phyloP scores from a whole-genome alignment of 345 rosid genomes.

The Heritiera fomes region DNA sequence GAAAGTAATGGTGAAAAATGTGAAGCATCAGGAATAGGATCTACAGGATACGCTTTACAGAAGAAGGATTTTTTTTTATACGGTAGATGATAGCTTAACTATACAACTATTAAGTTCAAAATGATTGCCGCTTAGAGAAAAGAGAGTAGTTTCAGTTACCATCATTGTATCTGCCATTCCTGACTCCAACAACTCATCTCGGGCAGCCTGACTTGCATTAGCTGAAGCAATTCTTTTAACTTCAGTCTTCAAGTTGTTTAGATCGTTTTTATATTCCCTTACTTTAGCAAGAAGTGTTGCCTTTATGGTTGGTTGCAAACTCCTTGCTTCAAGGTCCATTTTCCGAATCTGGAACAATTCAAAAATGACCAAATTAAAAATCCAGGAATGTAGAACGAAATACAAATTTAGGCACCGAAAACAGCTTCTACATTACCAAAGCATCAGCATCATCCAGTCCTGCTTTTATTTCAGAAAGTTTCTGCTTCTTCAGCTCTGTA shows the following conservation, averaged over 20 bases:
- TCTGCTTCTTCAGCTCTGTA: slow-evolving; percentile 57
- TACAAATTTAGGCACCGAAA: neutral
- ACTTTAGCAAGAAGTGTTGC: slow-evolving; percentile 47
- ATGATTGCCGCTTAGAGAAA: neutral
- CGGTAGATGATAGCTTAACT: neutral
- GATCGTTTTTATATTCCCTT: slow-evolving; percentile 49
- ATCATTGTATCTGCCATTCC: slow-evolving; percentile 40
- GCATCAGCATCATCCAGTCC: slow-evolving; percentile 58
- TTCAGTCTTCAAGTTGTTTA: slow-evolving; percentile 48
- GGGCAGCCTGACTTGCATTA: neutral
- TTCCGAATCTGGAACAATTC: slow-evolving; percentile 44
- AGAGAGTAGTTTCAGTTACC: slow-evolving; percentile 26
- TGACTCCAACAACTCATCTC: slow-evolving; percentile 47
- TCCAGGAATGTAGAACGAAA: slow-evolving; percentile 6
- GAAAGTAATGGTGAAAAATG: neutral
- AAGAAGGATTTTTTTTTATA: too few relatives aligned
- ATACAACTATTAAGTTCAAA: slow-evolving; percentile 1
- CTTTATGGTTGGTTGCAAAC: slow-evolving; percentile 46
- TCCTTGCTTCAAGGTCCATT: slow-evolving; percentile 65
- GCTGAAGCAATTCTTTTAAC: neutral
- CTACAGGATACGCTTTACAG: neutral
- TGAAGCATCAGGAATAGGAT: neutral
- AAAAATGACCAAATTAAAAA: neutral
- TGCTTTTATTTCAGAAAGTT: slow-evolving; percentile 45
- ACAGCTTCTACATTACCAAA: slow-evolving; percentile 34